Evolutionary conservation across 208 protist genomes (phyloP), one percentile per base, ranked within the genome.

Genomic region (Leishmania guyanensis): DNA sequence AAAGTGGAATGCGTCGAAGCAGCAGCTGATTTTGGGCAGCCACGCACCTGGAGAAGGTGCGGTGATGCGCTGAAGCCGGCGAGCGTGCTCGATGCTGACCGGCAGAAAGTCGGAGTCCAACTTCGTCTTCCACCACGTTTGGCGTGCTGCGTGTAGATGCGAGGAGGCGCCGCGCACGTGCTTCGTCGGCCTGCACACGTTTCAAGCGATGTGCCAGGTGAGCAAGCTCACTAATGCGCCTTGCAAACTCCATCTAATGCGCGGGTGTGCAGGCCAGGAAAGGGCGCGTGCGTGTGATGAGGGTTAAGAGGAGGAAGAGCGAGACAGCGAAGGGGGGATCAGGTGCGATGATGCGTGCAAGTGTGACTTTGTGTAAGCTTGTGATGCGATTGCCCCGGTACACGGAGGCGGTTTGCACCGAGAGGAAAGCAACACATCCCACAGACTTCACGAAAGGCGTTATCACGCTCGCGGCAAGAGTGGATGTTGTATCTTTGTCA

Each of bases 1-100:
- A 78, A 26, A 96, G 75, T 22, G 93, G 93, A 14, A 91, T 86
- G n/a, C 84, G 81, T 33, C 93, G 91, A 78, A 93, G 90, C 9
- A 96, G 84, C 9, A 94, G 77, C 76, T 92, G 90, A 36, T 95
- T 90, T 50, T 88, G 86, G 39, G 79, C 10, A 46, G 64, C 80
- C 20, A 62, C 76, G 17, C 75, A 68, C 0, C 58, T 48, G 9
- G 29, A 60, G 29, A 73, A 68, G n/a, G 62, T 54, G 26, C 53
- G n/a, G 3, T 33, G 60, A 8, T 60, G 80, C n/a, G 43, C 46
- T 48, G 29, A 39, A 4, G 81, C 78, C 16, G 51, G 5, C 16
- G 26, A 33, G 22, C 60, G 68, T 5, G 16, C 48, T 22, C 77
- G 58, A 5, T 36, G 82, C 14, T 26, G 62, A 12, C 62, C 36